Evolutionary conservation across 2,329 filamentous ascomycete genomes (phyloP).

Genomic region (Exophiala dermatitidis): DNA sequence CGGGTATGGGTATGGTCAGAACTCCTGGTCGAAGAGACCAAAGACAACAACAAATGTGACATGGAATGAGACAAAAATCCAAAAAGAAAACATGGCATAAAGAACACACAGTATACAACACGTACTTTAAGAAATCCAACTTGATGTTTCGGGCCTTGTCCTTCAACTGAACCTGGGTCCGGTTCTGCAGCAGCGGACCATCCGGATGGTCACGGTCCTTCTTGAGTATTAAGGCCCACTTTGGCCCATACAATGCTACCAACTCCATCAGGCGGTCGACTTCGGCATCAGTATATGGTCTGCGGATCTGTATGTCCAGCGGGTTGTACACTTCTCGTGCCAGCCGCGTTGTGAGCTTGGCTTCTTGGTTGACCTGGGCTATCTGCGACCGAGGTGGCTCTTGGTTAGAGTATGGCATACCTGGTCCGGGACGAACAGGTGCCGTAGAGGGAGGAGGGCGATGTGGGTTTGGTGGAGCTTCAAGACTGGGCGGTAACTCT

Average conservation of each 20-base stretch:
- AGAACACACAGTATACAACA: not conserved
- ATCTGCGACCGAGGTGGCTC: not conserved
- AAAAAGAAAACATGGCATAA: not conserved
- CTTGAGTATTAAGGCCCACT: constrained; percentile 43
- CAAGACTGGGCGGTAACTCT: constrained; percentile 1
- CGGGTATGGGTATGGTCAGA: too few relatives aligned
- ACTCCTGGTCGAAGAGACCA: too few relatives aligned
- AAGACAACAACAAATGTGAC: too few relatives aligned
- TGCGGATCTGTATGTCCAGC: constrained; percentile 17
- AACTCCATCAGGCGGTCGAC: constrained; percentile 42
- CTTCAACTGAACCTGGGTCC: constrained; percentile 49
- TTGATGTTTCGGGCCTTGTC: constrained; percentile 51
- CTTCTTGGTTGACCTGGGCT: constrained; percentile 8
- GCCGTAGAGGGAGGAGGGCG: not conserved
- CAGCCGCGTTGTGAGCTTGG: constrained; percentile 14
- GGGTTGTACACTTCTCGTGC: constrained; percentile 12
- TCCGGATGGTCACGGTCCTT: constrained; percentile 29
- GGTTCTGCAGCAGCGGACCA: constrained; percentile 31
- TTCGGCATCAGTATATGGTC: constrained; percentile 36
- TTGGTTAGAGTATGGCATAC: not conserved
- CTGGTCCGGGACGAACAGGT: not conserved
- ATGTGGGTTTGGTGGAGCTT: constrained; percentile 4
- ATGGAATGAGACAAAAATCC: not conserved
- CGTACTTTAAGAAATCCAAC: constrained; percentile 36
- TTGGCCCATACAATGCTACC: constrained; percentile 41